These are phyloP conservation scores for Ampelomyces quisqualis DNA, from an alignment of 2,329 filamentous ascomycete species.

Conservation along the genomic window DNA sequence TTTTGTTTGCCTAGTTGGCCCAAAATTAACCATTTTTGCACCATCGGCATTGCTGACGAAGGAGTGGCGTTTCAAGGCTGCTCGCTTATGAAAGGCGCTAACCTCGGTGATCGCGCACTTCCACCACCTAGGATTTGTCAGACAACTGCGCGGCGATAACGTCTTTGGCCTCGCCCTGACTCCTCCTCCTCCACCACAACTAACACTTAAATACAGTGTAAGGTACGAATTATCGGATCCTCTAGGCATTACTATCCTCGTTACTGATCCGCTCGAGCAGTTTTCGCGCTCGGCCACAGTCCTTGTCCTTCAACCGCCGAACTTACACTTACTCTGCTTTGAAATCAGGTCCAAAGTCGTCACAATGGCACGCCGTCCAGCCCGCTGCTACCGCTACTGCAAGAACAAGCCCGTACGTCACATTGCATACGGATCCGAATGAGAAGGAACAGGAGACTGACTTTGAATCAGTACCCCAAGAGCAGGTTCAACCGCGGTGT, in stretches of 20 bases:
- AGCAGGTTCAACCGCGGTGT: slow-evolving; percentile 99
- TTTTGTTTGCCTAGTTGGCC: no score
- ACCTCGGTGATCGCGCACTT: no score
- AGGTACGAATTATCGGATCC: slow-evolving; percentile 21
- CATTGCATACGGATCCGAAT: slow-evolving; percentile 11
- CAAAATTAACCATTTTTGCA: no score
- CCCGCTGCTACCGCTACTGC: slow-evolving; percentile 99
- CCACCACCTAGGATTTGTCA: slow-evolving; percentile 19
- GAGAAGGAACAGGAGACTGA: slow-evolving; percentile 28
- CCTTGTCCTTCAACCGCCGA: slow-evolving; percentile 10
- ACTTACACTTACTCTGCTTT: slow-evolving; percentile 49
- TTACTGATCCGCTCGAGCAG: slow-evolving; percentile 1
- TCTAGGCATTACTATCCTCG: not conserved
- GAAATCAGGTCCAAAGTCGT: slow-evolving; percentile 54
- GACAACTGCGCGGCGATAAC: slow-evolving; percentile 6
- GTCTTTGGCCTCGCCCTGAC: slow-evolving; percentile 18
- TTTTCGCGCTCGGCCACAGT: slow-evolving; percentile 5
- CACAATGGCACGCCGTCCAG: slow-evolving; percentile 99
- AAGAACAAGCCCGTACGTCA: slow-evolving; percentile 90
- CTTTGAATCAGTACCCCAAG: slow-evolving; percentile 87
- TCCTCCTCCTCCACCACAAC: slow-evolving; percentile 21
- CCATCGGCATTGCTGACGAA: slow-evolving; percentile 8
- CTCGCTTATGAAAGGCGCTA: no score
- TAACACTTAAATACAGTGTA: slow-evolving; percentile 36
- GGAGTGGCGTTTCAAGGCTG: slow-evolving; percentile 7